Percentiles rank a stretch among this genome's conserved stretches.
Evolutionary conservation across 176 grass and related monocot species (phyloP).

Genomic region (Oryza glaberrima): DNA sequence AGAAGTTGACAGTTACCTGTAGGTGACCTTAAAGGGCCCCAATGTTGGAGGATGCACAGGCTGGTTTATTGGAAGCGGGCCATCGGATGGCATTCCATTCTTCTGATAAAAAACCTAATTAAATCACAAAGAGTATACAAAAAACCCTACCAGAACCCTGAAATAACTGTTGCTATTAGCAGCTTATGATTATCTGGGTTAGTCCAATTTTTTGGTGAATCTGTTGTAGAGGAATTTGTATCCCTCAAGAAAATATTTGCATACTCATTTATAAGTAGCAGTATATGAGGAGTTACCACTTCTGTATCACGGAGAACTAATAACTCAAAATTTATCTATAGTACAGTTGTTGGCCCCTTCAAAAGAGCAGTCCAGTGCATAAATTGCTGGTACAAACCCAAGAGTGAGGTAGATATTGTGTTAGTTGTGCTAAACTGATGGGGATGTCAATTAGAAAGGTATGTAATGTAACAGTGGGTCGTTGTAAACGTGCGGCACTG

Average conservation of each 20-base stretch:
- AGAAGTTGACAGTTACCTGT: constrained; percentile 68
- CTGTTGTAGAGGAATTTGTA: constrained; percentile 13
- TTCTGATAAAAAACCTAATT: constrained; percentile 60
- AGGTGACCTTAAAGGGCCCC: constrained; percentile 77
- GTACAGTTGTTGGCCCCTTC: background rate
- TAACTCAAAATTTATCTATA: background rate
- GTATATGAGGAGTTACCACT: background rate
- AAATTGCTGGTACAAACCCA: constrained; percentile 5
- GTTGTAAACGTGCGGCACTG: background rate
- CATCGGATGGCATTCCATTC: constrained; percentile 42
- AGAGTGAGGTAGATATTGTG: background rate
- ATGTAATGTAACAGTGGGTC: background rate
- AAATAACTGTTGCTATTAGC: constrained; percentile 19
- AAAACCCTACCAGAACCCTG: constrained; percentile 11
- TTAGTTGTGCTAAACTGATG: background rate
- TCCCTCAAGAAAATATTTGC: constrained; percentile 7
- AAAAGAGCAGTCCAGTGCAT: constrained; percentile 10
- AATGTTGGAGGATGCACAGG: constrained; percentile 50
- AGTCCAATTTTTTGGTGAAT: constrained; percentile 1
- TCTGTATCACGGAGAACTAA: background rate
- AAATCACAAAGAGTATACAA: constrained; percentile 25
- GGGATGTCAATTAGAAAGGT: background rate
- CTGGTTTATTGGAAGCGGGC: constrained; percentile 57
- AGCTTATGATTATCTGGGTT: constrained; percentile 17
- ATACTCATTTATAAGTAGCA: background rate